phyloP scores from a whole-genome alignment of 192 early-diverging fungal genomes.

The Entomortierella beljakovae region DNA sequence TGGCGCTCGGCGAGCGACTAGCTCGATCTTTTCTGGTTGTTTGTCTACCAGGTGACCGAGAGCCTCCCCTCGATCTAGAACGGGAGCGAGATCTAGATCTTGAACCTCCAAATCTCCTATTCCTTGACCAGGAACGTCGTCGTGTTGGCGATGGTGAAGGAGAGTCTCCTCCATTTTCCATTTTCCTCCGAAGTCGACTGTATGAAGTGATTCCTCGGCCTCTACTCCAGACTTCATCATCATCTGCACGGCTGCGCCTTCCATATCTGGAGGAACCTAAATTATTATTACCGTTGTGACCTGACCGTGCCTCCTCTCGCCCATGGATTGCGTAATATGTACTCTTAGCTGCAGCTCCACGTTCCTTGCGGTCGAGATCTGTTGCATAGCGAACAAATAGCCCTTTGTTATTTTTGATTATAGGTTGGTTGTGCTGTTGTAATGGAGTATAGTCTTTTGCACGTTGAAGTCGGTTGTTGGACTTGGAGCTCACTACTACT shows the following conservation, averaged over 20 bases:
- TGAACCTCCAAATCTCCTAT: slow-evolving; percentile 25
- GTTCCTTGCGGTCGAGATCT: slow-evolving; percentile 56
- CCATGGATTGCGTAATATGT: slow-evolving; percentile 58
- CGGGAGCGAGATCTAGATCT: slow-evolving; percentile 33
- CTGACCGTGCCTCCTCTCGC: slow-evolving; percentile 12
- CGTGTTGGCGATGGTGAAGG: slow-evolving; percentile 37
- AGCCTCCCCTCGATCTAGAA: slow-evolving; percentile 12
- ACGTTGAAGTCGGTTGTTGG: slow-evolving; percentile 42
- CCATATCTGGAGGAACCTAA: slow-evolving; percentile 25
- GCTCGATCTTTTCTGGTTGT: slow-evolving; percentile 11
- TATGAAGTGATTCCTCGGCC: slow-evolving; percentile 35
- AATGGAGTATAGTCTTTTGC: slow-evolving; percentile 43
- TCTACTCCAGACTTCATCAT: slow-evolving; percentile 41
- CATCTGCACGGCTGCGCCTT: slow-evolving; percentile 43
- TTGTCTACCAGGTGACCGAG: slow-evolving; percentile 21
- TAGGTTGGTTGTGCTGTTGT: slow-evolving; percentile 36
- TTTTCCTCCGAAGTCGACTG: slow-evolving; percentile 34
- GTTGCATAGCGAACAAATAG: slow-evolving; percentile 53
- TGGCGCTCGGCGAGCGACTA: slow-evolving; percentile 31
- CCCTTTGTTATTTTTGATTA: slow-evolving; percentile 23
- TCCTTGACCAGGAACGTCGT: slow-evolving; percentile 41
- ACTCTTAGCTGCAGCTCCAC: slow-evolving; percentile 55
- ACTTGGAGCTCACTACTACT: slow-evolving; percentile 7
- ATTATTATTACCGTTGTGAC: not conserved
- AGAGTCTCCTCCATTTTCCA: slow-evolving; percentile 19